Percentiles rank a stretch among this genome's conserved stretches.
phyloP scores from a whole-genome alignment of 768 basidiomycete genomes.

The Pleurotus tuber-regium region DNA sequence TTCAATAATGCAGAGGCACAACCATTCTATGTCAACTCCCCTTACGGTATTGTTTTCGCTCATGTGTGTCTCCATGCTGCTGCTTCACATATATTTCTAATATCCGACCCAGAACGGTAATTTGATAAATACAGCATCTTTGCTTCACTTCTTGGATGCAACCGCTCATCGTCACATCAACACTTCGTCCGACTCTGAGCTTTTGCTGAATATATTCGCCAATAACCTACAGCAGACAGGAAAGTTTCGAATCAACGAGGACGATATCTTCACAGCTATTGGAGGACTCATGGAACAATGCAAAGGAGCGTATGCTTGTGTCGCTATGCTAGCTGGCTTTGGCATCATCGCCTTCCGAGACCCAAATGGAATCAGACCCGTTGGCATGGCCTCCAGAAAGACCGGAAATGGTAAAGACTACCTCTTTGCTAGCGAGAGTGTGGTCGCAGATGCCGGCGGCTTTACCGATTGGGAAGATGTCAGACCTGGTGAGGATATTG shows the following conservation, averaged over 20 bases:
- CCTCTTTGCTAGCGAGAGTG: conserved; percentile 91
- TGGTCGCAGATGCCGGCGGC: conserved; percentile 91
- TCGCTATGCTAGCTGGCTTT: conserved; percentile 99
- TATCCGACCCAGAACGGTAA: conserved; percentile 80
- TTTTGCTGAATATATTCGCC: conserved; percentile 96
- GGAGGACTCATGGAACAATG: conserved; percentile 85
- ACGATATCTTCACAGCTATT: conserved; percentile 96
- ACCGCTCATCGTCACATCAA: conserved; percentile 98
- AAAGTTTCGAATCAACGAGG: conserved; percentile 99
- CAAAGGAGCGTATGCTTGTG: conserved; percentile 94
- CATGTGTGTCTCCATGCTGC: conserved; percentile 59
- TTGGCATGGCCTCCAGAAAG: conserved; percentile 79
- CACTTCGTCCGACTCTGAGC: conserved; percentile 96
- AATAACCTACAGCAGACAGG: conserved; percentile 97
- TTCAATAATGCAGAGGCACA: conserved; percentile 97
- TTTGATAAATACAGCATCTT: conserved; percentile 84
- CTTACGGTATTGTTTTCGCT: conserved; percentile 97
- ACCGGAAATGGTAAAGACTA: conserved; percentile 69
- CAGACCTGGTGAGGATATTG: conserved; percentile 61
- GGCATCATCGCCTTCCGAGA: conserved; percentile 98
- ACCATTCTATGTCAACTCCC: conserved; percentile 99
- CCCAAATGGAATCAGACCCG: conserved; percentile 94
- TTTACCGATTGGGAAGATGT: conserved; percentile 95
- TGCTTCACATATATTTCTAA: conserved; percentile 11
- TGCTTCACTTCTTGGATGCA: conserved; percentile 94